Conservation (phyloP, 306 rosid genomes). For the Trichosanthes truncata region DNA sequence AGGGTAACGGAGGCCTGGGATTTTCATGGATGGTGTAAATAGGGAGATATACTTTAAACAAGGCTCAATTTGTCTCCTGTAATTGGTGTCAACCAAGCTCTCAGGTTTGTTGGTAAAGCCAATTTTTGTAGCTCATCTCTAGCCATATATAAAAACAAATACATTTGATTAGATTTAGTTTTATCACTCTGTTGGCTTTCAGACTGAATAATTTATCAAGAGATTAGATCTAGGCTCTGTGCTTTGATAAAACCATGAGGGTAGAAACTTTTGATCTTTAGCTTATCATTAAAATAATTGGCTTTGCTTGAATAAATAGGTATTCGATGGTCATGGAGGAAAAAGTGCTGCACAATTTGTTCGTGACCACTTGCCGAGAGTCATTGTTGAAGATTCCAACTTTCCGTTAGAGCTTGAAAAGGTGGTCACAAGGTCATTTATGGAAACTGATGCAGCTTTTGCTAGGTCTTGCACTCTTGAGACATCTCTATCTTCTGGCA, state of each 20-base stretch:
- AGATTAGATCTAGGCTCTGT: neutral
- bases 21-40: neutral
- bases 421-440: constrained; percentile 78
- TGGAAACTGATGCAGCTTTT: constrained; percentile 72
- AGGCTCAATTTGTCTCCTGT: neutral
- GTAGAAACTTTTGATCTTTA: neutral
- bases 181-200: neutral
- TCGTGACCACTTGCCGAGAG: constrained; percentile 76
- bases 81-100: neutral
- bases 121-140: neutral
- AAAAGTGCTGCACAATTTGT: constrained; percentile 76
- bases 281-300: neutral
- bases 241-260: neutral
- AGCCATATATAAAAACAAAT: neutral
- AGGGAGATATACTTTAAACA: neutral
- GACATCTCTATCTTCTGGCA: constrained; percentile 71
- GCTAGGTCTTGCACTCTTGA: constrained; percentile 51
- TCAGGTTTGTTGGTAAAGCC: neutral
- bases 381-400: constrained; percentile 78
- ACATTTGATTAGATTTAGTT: neutral
- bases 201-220: neutral
- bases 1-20: neutral
- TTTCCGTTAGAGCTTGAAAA: constrained; percentile 85
- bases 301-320: constrained; percentile 36
- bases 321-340: constrained; percentile 97